Percentiles rank a stretch among this genome's conserved stretches.
These are phyloP conservation scores for Globisporangium echinulatum DNA, from an alignment of 352 stramenopile genomes.

Conservation along the genomic window DNA sequence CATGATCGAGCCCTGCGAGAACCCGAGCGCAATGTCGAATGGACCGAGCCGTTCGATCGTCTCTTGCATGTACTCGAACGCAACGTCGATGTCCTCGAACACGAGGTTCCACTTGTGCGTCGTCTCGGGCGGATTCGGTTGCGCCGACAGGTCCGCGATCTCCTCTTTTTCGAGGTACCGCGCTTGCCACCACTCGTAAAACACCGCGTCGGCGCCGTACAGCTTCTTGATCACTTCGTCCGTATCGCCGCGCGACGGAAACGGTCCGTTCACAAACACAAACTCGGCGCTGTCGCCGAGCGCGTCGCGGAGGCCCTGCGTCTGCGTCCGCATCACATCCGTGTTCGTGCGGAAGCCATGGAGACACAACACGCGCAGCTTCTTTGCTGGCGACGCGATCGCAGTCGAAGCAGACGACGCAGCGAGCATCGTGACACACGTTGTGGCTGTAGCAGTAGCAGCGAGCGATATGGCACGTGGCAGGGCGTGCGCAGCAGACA, in stretches of 20 bases:
- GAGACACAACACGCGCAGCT: slow-evolving; percentile 43
- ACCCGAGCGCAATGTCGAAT: slow-evolving; percentile 47
- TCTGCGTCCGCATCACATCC: slow-evolving; percentile 41
- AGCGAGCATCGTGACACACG: too few relatives aligned
- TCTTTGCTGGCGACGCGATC: slow-evolving; percentile 2
- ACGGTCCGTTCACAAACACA: slow-evolving; percentile 33
- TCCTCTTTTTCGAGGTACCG: slow-evolving; percentile 19
- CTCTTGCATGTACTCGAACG: slow-evolving; percentile 33
- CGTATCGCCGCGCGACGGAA: slow-evolving; percentile 15
- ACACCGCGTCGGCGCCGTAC: slow-evolving; percentile 26
- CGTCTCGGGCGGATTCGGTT: slow-evolving; percentile 17
- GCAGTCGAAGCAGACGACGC: not conserved
- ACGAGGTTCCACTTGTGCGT: slow-evolving; percentile 19
- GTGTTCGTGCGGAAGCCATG: slow-evolving; percentile 54
- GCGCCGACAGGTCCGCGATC: slow-evolving; percentile 13
- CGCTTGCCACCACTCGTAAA: slow-evolving; percentile 44
- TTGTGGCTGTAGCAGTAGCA: too few relatives aligned
- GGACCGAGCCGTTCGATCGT: slow-evolving; percentile 29
- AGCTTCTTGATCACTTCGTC: slow-evolving; percentile 19
- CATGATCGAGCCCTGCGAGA: slow-evolving; percentile 51
- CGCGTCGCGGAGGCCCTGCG: slow-evolving; percentile 27
- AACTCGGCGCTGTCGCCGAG: slow-evolving; percentile 34
- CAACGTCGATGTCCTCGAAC: slow-evolving; percentile 28
- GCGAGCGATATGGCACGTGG: not conserved
- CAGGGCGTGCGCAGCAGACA: not conserved